phyloP scores from a whole-genome alignment of 768 basidiomycete species.

The Suillus sp. region DNA sequence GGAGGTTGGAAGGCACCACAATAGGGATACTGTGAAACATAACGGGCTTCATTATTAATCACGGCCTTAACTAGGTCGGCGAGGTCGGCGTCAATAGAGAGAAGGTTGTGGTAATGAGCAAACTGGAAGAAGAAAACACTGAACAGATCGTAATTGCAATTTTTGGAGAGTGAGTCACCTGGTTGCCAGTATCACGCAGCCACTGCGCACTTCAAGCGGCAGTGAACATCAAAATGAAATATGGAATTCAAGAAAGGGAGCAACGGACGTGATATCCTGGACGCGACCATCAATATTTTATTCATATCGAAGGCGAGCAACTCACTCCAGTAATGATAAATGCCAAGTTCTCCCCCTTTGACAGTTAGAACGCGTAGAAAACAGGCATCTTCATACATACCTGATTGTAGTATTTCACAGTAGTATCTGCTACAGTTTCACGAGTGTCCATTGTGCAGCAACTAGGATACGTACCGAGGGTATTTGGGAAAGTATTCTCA shows the following conservation, averaged over 20 bases:
- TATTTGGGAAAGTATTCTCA: conserved; percentile 83
- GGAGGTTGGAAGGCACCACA: conserved; percentile 85
- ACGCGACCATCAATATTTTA: conserved; percentile 14
- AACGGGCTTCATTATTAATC: conserved; percentile 78
- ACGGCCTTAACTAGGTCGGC: conserved; percentile 75
- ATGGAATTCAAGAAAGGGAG: conserved; percentile 6
- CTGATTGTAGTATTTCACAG: conserved; percentile 72
- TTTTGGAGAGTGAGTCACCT: conserved; percentile 41
- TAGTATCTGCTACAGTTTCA: conserved; percentile 55
- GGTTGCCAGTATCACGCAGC: conserved; percentile 82
- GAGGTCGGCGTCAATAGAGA: conserved; percentile 57
- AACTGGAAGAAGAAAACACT: conserved; percentile 45
- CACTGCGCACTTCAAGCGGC: conserved; percentile 64
- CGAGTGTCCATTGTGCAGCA: neutral
- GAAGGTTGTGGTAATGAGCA: conserved; percentile 64
- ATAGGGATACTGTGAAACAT: conserved; percentile 73
- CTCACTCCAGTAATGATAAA: conserved; percentile 80
- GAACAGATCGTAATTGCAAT: neutral
- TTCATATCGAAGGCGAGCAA: neutral
- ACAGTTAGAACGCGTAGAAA: conserved; percentile 13
- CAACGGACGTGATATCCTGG: conserved; percentile 74
- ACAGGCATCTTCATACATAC: conserved; percentile 33
- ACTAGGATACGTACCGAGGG: conserved; percentile 53
- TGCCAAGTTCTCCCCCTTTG: conserved; percentile 65
- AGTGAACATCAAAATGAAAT: conserved; percentile 14